Conservation (phyloP, 192 early-diverging fungal species). For the Entophlyctis luteolus region DNA sequence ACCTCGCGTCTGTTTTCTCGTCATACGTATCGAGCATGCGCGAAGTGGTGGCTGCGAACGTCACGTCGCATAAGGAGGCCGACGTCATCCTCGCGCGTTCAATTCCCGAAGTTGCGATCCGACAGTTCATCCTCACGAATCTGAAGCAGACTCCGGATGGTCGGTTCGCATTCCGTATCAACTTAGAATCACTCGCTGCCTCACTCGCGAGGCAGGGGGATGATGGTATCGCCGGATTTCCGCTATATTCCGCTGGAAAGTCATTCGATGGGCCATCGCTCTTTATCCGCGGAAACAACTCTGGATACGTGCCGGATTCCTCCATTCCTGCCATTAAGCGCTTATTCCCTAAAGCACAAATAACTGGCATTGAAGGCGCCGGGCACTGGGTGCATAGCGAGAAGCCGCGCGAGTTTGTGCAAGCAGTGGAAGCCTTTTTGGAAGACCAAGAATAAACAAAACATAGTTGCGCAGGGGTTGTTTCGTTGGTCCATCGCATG, state of each 20-base stretch:
- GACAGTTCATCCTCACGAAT: slow-evolving; percentile 85
- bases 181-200: slow-evolving; percentile 65
- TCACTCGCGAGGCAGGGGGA: slow-evolving; percentile 39
- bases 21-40: slow-evolving; percentile 36
- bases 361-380: slow-evolving; percentile 64
- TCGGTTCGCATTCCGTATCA: slow-evolving; percentile 66
- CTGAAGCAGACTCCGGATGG: slow-evolving; percentile 56
- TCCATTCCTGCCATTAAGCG: slow-evolving; percentile 52
- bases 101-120: slow-evolving; percentile 35
- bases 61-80: slow-evolving; percentile 32
- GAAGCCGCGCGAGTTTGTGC: slow-evolving; percentile 41
- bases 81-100: slow-evolving; percentile 35
- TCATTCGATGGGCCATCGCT: slow-evolving; percentile 62
- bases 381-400: slow-evolving; percentile 80
- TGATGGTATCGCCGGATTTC: slow-evolving; percentile 25
- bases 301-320: slow-evolving; percentile 62
- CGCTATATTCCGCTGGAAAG: slow-evolving; percentile 27
- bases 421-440: slow-evolving; percentile 24
- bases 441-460: background rate
- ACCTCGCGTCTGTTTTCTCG: slow-evolving; percentile 22
- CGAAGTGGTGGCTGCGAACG: slow-evolving; percentile 23
- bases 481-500: too few species aligned
- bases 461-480: too few species aligned
- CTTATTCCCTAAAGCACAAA: slow-evolving; percentile 68
- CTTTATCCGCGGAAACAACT: slow-evolving; percentile 76